Evolutionary conservation across 2,329 filamentous ascomycete species (phyloP), one percentile per base, ranked within the genome.

Genomic region (Fonsecaea pedrosoi): DNA sequence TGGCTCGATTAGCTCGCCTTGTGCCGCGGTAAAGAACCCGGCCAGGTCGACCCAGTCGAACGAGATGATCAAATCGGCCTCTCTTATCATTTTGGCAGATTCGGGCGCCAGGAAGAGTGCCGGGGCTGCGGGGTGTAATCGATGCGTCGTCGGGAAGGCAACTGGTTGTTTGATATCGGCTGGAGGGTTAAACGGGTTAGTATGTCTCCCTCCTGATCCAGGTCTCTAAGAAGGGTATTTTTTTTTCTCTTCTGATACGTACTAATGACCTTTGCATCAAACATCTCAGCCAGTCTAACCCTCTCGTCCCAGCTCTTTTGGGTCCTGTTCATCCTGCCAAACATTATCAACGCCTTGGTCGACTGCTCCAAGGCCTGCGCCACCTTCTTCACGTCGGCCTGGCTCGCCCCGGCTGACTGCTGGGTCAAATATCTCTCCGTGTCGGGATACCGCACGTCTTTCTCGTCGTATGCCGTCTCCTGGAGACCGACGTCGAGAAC

Each of bases 341-440:
- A 59, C 56, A 59, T 59, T 13, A 59, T 59, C 56, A 59, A 59
- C n/a, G 56, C 56, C 30, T 59, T 59, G 21, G 13, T 59, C 4
- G 56, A 59, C 35, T 59, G 37, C 25, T 40, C 8, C 38, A 59
- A 21, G 15, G 56, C 56, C 34, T 59, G 38, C 13, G 56, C 56
- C 8, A 59, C 56, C 34, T 59, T 59, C 56, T 59, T 59, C 13
- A 59, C 32, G 21, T 59, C 56, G 2, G 38, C 56, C 34, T 45
- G 56, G 56, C 56, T 59, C 2, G 56, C 56, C 0, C 56, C 56
- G 2, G 56, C 56, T 6, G 56, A 59, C 18, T 59, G 56, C 56
- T 59, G 56, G 12, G 56, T 59, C 38, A 59, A 13, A 30, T 59
- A 59, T 59, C 56, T 59, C 56, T 59, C 56, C n/a, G 56, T 59